Evolutionary conservation across 768 basidiomycete genomes (phyloP).

Genomic region (Clitopilus hobsonii): DNA sequence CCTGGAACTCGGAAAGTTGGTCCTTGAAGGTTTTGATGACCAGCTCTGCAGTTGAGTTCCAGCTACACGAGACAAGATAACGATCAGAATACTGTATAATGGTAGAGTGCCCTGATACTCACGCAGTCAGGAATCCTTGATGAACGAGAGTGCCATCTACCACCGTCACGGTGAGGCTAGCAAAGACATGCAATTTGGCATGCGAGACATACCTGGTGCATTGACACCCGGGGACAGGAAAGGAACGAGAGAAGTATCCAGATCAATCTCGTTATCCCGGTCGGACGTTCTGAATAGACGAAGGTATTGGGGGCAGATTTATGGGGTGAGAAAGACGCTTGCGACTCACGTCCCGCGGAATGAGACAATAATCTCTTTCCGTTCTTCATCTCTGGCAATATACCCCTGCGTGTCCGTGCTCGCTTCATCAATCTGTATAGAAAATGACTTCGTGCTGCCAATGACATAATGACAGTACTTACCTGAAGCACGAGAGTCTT

Average conservation of each 20-base stretch:
- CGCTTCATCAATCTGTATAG: background rate
- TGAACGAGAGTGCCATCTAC: background rate
- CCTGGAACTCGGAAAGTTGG: background rate
- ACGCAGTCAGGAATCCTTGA: background rate
- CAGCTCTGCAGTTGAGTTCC: background rate
- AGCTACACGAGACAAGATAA: background rate
- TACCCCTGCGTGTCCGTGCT: background rate
- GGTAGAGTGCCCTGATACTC: background rate
- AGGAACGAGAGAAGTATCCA: background rate
- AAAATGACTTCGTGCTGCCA: background rate
- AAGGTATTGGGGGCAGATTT: too few relatives aligned
- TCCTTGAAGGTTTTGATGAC: background rate
- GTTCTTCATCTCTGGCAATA: background rate
- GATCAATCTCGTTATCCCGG: background rate
- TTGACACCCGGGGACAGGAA: background rate
- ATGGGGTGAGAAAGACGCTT: too few relatives aligned
- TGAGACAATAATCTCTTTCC: background rate
- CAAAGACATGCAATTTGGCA: too few relatives aligned
- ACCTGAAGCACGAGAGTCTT: background rate
- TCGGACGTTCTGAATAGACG: background rate
- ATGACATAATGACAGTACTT: background rate
- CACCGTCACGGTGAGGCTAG: background rate
- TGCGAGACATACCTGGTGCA: background rate
- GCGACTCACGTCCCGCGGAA: background rate
- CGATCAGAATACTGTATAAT: too few relatives aligned